Evolutionary conservation across 371 early-diverging fungal genomes (phyloP), one percentile per base, ranked within the genome.

Genomic region (Mucor racemosus): DNA sequence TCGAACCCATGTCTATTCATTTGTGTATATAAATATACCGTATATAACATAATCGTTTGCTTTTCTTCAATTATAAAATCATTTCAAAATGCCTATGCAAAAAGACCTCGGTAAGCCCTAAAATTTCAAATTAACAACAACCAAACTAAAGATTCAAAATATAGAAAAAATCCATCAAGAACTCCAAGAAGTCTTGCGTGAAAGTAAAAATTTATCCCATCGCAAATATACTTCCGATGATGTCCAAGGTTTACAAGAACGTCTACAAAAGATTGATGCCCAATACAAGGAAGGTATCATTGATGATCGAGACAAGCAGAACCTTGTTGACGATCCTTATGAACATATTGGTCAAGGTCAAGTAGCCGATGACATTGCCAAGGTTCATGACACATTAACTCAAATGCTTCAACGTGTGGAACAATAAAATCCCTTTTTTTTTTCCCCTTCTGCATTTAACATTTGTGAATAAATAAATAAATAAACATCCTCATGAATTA

Each of bases 261-360:
- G 68, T 35, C 62, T 77, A 6, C 58, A 60, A 42, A 34, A 57
- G 11, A 72, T 77, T 34, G 78, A 77, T 58, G 66, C 65, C 11
- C 55, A 68, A 57, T 77, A 77, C 48, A 66, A 68, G 34, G 68
- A 74, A 64, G 75, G 71, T 13, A 59, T 73, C 13, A 58, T 76
- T 33, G 67, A 71, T 58, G 67, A 70, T 19, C 65, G 58, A 39
- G 19, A 70, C 17, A 41, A 44, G 15, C 17, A 46, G 10, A 53
- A 69, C 10, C 41, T 40, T 3, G 41, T 62, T 26, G 74, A 66
- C 58, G 72, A 77, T 33, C 76, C 76, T 17, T 75, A 78, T 55
- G 74, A 76, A 42, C 60, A 63, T 36, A 41, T 59, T 11, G 74
- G 76, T 9, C 72, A 78, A 65, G 79, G 62, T 15, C 60, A 67